These are phyloP conservation scores for Rhizopogon rudus DNA, from an alignment of 768 basidiomycete genomes.

Conservation along the genomic window DNA sequence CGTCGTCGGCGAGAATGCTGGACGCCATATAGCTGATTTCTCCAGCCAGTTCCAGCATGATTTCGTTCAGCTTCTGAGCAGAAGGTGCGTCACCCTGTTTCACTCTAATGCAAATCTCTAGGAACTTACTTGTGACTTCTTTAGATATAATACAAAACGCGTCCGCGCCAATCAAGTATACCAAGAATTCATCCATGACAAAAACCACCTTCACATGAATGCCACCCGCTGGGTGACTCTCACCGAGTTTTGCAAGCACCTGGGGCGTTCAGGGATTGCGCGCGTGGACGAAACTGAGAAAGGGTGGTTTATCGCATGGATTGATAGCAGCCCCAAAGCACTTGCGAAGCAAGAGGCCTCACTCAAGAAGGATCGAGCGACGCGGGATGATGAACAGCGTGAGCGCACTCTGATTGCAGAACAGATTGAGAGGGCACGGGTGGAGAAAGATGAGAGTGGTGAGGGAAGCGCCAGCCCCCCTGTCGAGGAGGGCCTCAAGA, in stretches of 20 bases:
- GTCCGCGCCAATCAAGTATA: constrained; percentile 94
- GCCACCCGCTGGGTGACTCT: constrained; percentile 96
- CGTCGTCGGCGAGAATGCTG: constrained; percentile 91
- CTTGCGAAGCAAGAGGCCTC: constrained; percentile 85
- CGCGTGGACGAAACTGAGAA: constrained; percentile 98
- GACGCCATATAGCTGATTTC: constrained; percentile 87
- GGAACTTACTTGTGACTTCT: neutral
- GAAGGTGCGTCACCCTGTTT: constrained; percentile 49
- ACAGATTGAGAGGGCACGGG: constrained; percentile 86
- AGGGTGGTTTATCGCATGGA: constrained; percentile 97
- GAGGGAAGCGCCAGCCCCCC: constrained; percentile 32
- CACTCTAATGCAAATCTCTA: neutral
- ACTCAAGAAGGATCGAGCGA: constrained; percentile 87
- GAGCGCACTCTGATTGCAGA: constrained; percentile 87
- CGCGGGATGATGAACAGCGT: constrained; percentile 91
- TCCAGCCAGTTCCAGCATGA: constrained; percentile 85
- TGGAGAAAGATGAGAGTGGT: constrained; percentile 36
- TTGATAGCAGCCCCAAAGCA: constrained; percentile 93
- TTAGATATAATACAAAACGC: constrained; percentile 80
- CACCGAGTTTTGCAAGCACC: constrained; percentile 90
- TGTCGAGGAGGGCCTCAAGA: constrained; percentile 58
- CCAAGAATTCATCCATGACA: constrained; percentile 96
- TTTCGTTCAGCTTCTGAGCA: constrained; percentile 85
- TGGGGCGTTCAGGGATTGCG: constrained; percentile 81
- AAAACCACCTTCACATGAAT: constrained; percentile 96